phyloP scores from a whole-genome alignment of 2,329 filamentous ascomycete genomes.

The Acrocalymma vagum region DNA sequence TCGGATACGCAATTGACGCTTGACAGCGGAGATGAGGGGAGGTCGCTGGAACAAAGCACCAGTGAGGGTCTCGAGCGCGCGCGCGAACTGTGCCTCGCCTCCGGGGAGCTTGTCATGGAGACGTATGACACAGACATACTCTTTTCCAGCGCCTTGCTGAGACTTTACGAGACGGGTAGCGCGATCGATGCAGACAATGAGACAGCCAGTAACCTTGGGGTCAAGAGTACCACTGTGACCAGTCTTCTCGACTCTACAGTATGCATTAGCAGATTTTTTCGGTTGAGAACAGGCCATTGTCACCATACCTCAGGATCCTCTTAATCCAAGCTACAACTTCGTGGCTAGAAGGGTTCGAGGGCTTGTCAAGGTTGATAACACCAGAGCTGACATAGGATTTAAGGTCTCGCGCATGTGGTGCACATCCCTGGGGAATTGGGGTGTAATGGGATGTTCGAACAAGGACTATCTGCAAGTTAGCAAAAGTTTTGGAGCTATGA shows the following conservation, averaged over 20 bases:
- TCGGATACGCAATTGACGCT: conserved; percentile 97
- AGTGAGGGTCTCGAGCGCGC: conserved; percentile 93
- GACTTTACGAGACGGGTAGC: conserved; percentile 98
- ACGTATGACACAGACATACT: conserved; percentile 95
- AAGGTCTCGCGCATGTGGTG: conserved; percentile 90
- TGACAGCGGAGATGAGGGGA: conserved; percentile 96
- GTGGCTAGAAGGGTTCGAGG: conserved; percentile 96
- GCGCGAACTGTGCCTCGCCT: conserved; percentile 89
- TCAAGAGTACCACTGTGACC: conserved; percentile 98
- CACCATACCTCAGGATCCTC: conserved; percentile 82
- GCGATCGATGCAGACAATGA: conserved; percentile 95
- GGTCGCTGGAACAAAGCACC: conserved; percentile 97
- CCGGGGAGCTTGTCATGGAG: conserved; percentile 95
- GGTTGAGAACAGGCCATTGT: not conserved
- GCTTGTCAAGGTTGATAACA: conserved; percentile 98
- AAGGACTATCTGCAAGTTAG: conserved; percentile 68
- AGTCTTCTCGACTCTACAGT: conserved; percentile 83
- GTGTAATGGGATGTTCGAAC: conserved; percentile 97
- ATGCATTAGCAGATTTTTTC: conserved; percentile 21
- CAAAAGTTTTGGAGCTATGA: conserved; percentile 26
- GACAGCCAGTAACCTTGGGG: conserved; percentile 94
- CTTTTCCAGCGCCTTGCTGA: conserved; percentile 98
- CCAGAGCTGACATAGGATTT: conserved; percentile 97
- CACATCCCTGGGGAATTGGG: conserved; percentile 91
- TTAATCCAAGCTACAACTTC: conserved; percentile 99